phyloP scores from a whole-genome alignment of 345 rosid species.

The Murraya paniculata region DNA sequence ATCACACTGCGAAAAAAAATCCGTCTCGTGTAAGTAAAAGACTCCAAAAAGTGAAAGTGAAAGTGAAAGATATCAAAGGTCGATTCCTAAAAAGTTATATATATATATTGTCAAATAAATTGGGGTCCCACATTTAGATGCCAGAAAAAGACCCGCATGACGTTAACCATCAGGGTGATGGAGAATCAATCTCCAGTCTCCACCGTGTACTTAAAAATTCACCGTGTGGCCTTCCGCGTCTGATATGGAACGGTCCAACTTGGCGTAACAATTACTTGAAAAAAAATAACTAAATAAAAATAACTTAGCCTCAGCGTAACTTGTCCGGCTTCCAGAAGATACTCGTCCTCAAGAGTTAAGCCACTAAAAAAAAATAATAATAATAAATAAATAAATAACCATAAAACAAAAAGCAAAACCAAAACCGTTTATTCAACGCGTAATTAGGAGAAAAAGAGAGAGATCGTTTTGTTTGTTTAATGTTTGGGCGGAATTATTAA shows the following conservation, averaged over 20 bases:
- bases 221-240: not conserved
- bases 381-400: not conserved
- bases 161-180: not conserved
- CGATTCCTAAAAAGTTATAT: too few relatives aligned
- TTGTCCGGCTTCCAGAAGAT: slow-evolving; percentile 19
- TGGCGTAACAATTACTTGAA: not conserved
- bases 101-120: too few relatives aligned
- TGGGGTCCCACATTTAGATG: not conserved
- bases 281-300: not conserved
- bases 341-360: not conserved
- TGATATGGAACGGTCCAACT: slow-evolving; percentile 6
- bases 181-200: not conserved
- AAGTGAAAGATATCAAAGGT: too few relatives aligned
- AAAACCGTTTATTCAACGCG: slow-evolving; percentile 10
- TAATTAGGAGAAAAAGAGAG: not conserved
- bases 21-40: too few relatives aligned
- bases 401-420: not conserved
- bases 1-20: too few relatives aligned
- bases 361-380: not conserved
- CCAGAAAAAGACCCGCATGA: not conserved
- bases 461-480: not conserved
- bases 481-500: not conserved
- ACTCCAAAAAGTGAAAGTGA: too few relatives aligned
- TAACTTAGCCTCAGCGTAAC: slow-evolving; percentile 9
- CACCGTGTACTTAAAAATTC: not conserved